Base-by-base conservation (phyloP, 768 basidiomycete species). In the Ramaria sp. region DNA sequence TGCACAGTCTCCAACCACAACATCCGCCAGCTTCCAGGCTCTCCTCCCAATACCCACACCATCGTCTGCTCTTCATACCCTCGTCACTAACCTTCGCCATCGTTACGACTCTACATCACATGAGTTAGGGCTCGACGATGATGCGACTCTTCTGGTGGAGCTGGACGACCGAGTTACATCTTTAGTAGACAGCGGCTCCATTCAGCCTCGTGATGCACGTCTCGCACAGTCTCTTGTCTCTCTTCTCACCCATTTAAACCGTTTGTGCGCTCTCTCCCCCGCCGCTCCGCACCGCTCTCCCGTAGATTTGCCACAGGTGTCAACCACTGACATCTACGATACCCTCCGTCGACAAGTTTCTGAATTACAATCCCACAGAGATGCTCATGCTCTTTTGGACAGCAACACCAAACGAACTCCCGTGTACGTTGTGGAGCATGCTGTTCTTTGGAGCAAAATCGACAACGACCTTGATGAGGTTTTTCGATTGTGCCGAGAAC, bases 381-480 rank as follows among this genome's bases (percentile, higher is more conserved):
- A 75, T 31, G 73, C 78, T 4, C 74, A 73, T 47, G 15, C 63
- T 73, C 10, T 62, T 69, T 4, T 68, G 70, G 7, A 37, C 31
- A 17, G 6, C 4, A 12, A 22, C 11, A n/a, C 17, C 72, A 68
- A 31, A 65, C 72, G 22, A 72, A 60, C 77, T 20, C 81, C 81
- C 3, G 72, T 73, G 12, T 71, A 75, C 37, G 74, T 66, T 10
- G 79, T 86, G 1, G 82, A 86, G 64, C 70, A 75, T 1, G 76
- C 84, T 0, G 72, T 90, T 12, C 70, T 93, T 0, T 93, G 90
- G 89, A 72, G 79, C 2, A 74, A 78, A 34, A 82, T 92, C 31
- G 88, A 90, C 61, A 75, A 80, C 51, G 79, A 90, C 50, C 76
- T 91, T 2, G 90, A 90, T 61, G 72, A 70, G 15, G 79, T 92